Percentiles rank a stretch among this genome's conserved stretches.
These are phyloP conservation scores for Pseudevernia furfuracea DNA, from an alignment of 495 filamentous ascomycete genomes.

Conservation along the genomic window DNA sequence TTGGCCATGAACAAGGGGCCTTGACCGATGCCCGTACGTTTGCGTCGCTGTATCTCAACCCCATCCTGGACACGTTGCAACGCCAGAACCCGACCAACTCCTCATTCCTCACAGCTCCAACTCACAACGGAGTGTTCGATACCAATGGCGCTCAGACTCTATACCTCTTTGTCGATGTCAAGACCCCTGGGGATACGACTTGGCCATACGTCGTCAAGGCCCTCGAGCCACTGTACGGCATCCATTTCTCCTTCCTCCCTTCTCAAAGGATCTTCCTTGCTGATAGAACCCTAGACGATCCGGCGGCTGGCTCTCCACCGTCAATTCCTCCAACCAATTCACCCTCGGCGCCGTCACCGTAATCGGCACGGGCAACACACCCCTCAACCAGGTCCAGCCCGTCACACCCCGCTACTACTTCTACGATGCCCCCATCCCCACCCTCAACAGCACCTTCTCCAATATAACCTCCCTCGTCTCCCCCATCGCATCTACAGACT, in stretches of 20 bases:
- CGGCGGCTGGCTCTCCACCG: constrained; percentile 30
- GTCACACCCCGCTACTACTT: constrained; percentile 50
- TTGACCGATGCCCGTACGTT: constrained; percentile 44
- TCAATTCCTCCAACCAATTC: constrained; percentile 36
- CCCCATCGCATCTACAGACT: constrained; percentile 46
- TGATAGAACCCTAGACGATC: constrained; percentile 41
- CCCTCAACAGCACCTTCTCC: constrained; percentile 37
- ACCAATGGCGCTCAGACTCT: constrained; percentile 52
- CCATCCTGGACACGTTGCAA: constrained; percentile 43
- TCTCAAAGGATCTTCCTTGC: not conserved
- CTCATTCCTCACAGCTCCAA: constrained; percentile 20
- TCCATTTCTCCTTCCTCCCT: not conserved
- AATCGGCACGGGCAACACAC: constrained; percentile 71
- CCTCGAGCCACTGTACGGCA: constrained; percentile 53
- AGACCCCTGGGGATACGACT: constrained; percentile 46
- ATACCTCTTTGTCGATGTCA: constrained; percentile 66
- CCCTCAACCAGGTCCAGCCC: constrained; percentile 54
- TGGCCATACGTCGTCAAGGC: constrained; percentile 52
- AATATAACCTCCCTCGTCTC: constrained; percentile 42
- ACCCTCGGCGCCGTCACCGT: constrained; percentile 58
- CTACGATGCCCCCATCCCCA: constrained; percentile 52
- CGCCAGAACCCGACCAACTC: constrained; percentile 36
- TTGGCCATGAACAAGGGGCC: constrained; percentile 46
- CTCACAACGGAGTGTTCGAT: constrained; percentile 39
- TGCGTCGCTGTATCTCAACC: constrained; percentile 47